Percentiles rank a stretch among this genome's conserved stretches.
These are phyloP conservation scores for Tremella mesenterica DNA, from an alignment of 768 basidiomycete species.

Conservation along the genomic window DNA sequence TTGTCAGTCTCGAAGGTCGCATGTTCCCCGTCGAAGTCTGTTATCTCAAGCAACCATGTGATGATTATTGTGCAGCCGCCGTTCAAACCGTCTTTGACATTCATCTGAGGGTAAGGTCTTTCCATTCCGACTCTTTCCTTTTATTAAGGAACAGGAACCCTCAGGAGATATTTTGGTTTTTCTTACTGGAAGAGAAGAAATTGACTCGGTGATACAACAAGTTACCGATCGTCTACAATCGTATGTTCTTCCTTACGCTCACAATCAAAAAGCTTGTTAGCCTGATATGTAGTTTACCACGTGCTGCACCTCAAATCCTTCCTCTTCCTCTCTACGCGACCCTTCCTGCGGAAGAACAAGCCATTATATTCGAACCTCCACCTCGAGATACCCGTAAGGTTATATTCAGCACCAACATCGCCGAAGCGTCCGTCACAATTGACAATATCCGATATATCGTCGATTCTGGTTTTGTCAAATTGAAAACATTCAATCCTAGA, in stretches of 20 bases:
- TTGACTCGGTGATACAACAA: conserved; percentile 75
- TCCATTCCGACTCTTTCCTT: not conserved
- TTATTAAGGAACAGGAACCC: conserved; percentile 53
- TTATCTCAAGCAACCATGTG: conserved; percentile 62
- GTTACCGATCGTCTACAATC: conserved; percentile 67
- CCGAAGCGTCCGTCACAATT: conserved; percentile 95
- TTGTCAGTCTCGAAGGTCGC: conserved; percentile 84
- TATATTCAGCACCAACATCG: conserved; percentile 89
- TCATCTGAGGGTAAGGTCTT: conserved; percentile 61
- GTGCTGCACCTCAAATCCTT: conserved; percentile 52
- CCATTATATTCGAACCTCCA: conserved; percentile 69
- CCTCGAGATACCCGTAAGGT: conserved; percentile 75
- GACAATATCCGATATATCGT: conserved; percentile 90
- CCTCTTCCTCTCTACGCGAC: conserved; percentile 82
- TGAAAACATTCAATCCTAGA: conserved; percentile 79
- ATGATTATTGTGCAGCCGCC: conserved; percentile 80
- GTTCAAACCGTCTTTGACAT: conserved; percentile 91
- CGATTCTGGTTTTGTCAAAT: conserved; percentile 93
- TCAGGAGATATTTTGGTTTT: conserved; percentile 88
- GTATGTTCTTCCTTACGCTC: conserved; percentile 46
- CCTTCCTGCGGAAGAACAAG: conserved; percentile 76
- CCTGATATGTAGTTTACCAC: conserved; percentile 48
- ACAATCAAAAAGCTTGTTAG: too few relatives aligned
- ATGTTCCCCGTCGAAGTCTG: conserved; percentile 92
- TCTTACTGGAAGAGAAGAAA: conserved; percentile 91